Conservation (phyloP, 192 early-diverging fungal genomes). For the Irineochytrium annulatum region DNA sequence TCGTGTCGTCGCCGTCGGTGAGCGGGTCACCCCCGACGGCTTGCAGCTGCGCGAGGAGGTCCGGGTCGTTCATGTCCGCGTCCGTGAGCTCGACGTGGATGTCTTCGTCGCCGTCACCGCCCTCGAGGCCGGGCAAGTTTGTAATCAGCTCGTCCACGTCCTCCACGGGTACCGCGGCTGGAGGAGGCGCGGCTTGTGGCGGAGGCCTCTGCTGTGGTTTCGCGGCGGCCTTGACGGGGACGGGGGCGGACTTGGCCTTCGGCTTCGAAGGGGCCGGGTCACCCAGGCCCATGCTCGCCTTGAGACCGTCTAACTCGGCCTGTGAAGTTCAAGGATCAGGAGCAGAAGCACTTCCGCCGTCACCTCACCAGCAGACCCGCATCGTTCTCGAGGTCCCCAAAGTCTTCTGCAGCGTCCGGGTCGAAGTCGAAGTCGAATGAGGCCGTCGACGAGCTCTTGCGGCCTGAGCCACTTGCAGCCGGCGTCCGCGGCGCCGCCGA, state of each 20-base stretch:
- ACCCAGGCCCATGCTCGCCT: neutral
- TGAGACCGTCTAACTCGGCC: slow-evolving; percentile 10
- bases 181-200: neutral
- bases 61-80: slow-evolving; percentile 71
- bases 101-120: slow-evolving; percentile 41
- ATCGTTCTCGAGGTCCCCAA: slow-evolving; percentile 39
- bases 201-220: neutral
- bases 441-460: too few relatives aligned
- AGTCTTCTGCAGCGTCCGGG: too few relatives aligned
- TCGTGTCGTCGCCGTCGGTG: neutral
- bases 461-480: too few relatives aligned
- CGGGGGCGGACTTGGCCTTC: neutral
- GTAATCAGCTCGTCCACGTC: neutral
- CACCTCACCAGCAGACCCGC: slow-evolving; percentile 24
- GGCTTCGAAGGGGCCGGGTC: neutral
- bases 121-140: slow-evolving; percentile 4
- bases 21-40: slow-evolving; percentile 16
- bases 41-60: slow-evolving; percentile 51
- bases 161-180: neutral
- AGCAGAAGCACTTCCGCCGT: neutral
- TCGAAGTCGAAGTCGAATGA: too few relatives aligned
- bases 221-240: neutral
- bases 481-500: too few relatives aligned
- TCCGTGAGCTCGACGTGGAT: slow-evolving; percentile 64
- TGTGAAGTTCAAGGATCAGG: neutral